Evolutionary conservation across 805 yeast species (phyloP).

Genomic region (Myxozyma monticola): DNA sequence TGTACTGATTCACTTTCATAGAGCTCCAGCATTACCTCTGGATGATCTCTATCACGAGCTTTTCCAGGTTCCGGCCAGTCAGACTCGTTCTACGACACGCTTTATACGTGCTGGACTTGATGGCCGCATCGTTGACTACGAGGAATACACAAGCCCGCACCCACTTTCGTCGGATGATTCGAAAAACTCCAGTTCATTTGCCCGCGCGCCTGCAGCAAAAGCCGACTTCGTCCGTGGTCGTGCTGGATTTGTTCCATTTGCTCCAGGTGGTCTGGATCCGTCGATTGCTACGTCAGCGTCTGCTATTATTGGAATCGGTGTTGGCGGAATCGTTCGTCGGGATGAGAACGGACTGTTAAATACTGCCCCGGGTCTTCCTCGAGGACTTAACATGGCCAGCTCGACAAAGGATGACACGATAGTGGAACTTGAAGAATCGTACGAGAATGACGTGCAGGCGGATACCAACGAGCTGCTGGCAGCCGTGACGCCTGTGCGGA

Average conservation of each 20-base stretch:
- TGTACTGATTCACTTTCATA: conserved; percentile 1
- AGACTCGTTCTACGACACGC: conserved; percentile 62
- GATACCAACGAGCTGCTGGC: neutral
- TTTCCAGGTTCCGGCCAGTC: conserved; percentile 57
- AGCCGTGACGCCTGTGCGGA: conserved; percentile 4
- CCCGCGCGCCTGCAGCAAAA: conserved; percentile 56
- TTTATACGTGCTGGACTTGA: conserved; percentile 74
- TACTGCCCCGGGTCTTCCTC: conserved; percentile 73
- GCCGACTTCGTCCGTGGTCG: conserved; percentile 67
- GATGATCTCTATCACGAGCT: conserved; percentile 49
- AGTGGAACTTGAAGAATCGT: conserved; percentile 27
- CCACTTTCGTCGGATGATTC: conserved; percentile 53
- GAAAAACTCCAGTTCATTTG: conserved; percentile 69
- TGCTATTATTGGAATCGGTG: conserved; percentile 28
- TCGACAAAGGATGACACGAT: conserved; percentile 7
- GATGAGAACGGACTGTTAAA: conserved; percentile 77
- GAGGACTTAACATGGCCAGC: conserved; percentile 56
- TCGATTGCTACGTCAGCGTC: conserved; percentile 33
- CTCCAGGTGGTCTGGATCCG: conserved; percentile 79
- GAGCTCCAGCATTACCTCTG: conserved; percentile 36
- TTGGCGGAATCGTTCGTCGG: conserved; percentile 51
- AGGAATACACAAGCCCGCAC: conserved; percentile 57
- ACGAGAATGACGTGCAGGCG: conserved; percentile 7
- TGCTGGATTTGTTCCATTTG: conserved; percentile 77
- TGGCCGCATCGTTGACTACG: conserved; percentile 63